These are phyloP conservation scores for Salvia hispanica DNA, from an alignment of 257 asterid genomes.

Conservation along the genomic window DNA sequence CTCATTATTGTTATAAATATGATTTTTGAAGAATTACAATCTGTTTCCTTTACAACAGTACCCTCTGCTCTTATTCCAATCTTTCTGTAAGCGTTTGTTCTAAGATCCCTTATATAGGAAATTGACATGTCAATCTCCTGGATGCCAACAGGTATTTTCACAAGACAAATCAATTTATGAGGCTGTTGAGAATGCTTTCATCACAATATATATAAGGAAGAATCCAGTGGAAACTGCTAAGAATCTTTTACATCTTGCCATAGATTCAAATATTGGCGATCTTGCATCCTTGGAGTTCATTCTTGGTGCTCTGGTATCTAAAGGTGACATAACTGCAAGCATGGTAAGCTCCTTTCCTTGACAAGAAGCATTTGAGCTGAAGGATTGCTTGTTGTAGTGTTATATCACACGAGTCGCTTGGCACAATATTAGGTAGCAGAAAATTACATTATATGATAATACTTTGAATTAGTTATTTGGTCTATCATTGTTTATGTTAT, in stretches of 20 bases:
- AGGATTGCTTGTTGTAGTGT: constrained; percentile 14
- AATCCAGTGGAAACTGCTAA: constrained; percentile 83
- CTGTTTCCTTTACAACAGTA: background rate
- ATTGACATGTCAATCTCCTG: constrained; percentile 20
- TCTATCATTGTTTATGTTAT: background rate
- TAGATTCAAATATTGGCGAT: constrained; percentile 92
- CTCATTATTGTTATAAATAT: constrained; percentile 28
- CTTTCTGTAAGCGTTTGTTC: constrained; percentile 22
- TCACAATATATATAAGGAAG: constrained; percentile 75
- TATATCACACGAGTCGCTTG: constrained; percentile 7
- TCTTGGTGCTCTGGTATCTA: constrained; percentile 79
- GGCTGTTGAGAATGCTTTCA: constrained; percentile 96
- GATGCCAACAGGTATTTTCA: constrained; percentile 72
- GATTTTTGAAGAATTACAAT: constrained; percentile 13
- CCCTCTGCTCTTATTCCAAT: background rate
- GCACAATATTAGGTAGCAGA: constrained; percentile 11
- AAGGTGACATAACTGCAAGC: constrained; percentile 78
- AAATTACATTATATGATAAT: constrained; percentile 9
- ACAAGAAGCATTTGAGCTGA: constrained; percentile 18
- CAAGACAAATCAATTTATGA: constrained; percentile 93
- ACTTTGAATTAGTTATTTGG: background rate
- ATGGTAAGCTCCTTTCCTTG: constrained; percentile 53
- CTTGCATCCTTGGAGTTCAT: constrained; percentile 88
- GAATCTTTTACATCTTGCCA: constrained; percentile 84
- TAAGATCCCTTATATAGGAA: constrained; percentile 1